phyloP scores from a whole-genome alignment of 257 asterid genomes.

The Scutellaria baicalensis region DNA sequence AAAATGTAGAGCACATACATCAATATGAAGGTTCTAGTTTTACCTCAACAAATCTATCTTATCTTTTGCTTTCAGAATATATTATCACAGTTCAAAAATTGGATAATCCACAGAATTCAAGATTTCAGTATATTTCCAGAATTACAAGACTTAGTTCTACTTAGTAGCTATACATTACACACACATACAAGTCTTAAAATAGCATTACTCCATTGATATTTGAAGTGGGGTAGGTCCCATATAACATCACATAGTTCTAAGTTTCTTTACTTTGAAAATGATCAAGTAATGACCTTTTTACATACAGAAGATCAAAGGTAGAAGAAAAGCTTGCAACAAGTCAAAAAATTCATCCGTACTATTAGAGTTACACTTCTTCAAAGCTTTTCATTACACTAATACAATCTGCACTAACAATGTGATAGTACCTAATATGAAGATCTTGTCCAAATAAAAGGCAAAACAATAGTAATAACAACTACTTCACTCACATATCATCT shows the following conservation, averaged over 20 bases:
- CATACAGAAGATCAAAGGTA: background rate
- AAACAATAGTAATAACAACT: background rate
- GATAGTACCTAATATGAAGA: background rate
- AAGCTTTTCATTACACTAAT: background rate
- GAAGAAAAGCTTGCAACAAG: background rate
- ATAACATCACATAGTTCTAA: too few species aligned
- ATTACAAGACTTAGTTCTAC: background rate
- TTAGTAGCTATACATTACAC: background rate
- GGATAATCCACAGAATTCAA: background rate
- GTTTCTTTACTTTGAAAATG: too few species aligned
- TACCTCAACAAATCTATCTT: background rate
- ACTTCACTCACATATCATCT: background rate
- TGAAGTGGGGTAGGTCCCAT: too few species aligned
- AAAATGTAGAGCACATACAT: background rate
- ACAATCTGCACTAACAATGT: background rate
- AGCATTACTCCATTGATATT: too few species aligned
- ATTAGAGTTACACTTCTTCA: background rate
- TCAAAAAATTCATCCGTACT: background rate
- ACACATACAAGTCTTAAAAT: background rate
- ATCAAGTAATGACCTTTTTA: background rate
- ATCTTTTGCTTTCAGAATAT: background rate
- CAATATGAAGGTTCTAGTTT: background rate
- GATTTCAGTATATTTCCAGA: background rate
- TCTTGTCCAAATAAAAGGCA: background rate
- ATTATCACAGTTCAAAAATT: background rate